Percentiles rank a stretch among this genome's conserved stretches.
Evolutionary conservation across 148 eudicot genomes (phyloP).

Genomic region (Rhododendron ovatum): DNA sequence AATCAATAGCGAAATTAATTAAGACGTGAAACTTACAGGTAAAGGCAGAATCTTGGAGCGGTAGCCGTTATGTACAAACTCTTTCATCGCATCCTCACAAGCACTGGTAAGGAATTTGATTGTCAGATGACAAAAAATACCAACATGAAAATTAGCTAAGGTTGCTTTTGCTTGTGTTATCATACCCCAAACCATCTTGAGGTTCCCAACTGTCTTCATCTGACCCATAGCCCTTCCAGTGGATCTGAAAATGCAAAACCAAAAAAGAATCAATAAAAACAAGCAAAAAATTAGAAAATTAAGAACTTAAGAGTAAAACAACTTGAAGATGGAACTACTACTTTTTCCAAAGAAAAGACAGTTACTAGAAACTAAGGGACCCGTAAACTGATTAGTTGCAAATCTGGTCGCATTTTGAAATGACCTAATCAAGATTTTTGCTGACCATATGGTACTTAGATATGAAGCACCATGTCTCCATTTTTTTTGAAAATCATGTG

Average conservation of each 20-base stretch:
- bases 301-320: not conserved
- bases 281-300: not conserved
- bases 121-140: not conserved
- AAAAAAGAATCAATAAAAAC: not conserved
- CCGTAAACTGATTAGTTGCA: too few relatives aligned
- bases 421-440: not conserved
- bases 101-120: conserved; percentile 24
- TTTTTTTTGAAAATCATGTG: too few relatives aligned
- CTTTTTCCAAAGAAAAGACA: not conserved
- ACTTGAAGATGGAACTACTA: not conserved
- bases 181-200: conserved; percentile 60
- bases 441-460: not conserved
- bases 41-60: conserved; percentile 53
- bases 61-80: conserved; percentile 47
- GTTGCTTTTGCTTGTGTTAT: not conserved
- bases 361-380: not conserved
- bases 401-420: not conserved
- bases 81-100: conserved; percentile 45
- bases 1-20: not conserved
- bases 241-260: conserved; percentile 33
- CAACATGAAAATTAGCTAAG: not conserved
- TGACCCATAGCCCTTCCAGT: conserved; percentile 78
- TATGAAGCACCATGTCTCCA: too few relatives aligned
- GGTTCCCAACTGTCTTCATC: conserved; percentile 85
- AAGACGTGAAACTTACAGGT: conserved; percentile 42